These are phyloP conservation scores for Lolium multiflorum DNA, from an alignment of 176 grass and related monocot genomes.

Conservation along the genomic window DNA sequence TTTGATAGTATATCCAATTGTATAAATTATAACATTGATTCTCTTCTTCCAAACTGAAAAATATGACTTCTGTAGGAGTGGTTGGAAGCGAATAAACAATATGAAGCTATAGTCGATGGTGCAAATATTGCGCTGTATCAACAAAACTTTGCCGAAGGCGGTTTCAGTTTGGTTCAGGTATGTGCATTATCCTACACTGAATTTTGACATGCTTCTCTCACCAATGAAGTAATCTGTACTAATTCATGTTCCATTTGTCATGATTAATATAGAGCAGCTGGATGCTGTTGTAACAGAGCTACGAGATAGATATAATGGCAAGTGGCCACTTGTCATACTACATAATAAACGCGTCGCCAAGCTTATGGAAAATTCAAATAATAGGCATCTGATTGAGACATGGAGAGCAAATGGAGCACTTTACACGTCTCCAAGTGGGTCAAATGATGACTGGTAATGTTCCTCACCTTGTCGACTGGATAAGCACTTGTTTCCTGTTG, in stretches of 20 bases:
- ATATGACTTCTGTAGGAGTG: constrained; percentile 60
- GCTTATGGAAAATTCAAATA: constrained; percentile 76
- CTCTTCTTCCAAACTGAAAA: background rate
- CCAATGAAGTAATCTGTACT: background rate
- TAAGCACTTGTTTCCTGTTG: constrained; percentile 25
- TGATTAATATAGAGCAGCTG: constrained; percentile 85
- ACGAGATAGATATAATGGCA: constrained; percentile 51
- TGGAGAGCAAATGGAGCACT: constrained; percentile 74
- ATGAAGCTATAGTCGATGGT: constrained; percentile 77
- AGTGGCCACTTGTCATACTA: constrained; percentile 86
- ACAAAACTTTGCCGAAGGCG: constrained; percentile 88
- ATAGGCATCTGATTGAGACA: constrained; percentile 71
- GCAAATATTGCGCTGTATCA: constrained; percentile 95
- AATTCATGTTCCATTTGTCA: constrained; percentile 40
- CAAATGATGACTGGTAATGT: constrained; percentile 92
- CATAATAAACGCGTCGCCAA: constrained; percentile 71
- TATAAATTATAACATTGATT: background rate
- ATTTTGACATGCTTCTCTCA: background rate
- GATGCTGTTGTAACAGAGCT: constrained; percentile 78
- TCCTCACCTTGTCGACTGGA: constrained; percentile 11
- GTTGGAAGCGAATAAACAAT: constrained; percentile 64
- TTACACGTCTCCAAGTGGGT: constrained; percentile 87
- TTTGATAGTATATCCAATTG: background rate
- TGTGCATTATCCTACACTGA: constrained; percentile 34
- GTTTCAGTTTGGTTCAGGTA: constrained; percentile 90